These are phyloP conservation scores for Kodamaea nitidulidarum DNA, from an alignment of 805 yeast species.

Conservation along the genomic window DNA sequence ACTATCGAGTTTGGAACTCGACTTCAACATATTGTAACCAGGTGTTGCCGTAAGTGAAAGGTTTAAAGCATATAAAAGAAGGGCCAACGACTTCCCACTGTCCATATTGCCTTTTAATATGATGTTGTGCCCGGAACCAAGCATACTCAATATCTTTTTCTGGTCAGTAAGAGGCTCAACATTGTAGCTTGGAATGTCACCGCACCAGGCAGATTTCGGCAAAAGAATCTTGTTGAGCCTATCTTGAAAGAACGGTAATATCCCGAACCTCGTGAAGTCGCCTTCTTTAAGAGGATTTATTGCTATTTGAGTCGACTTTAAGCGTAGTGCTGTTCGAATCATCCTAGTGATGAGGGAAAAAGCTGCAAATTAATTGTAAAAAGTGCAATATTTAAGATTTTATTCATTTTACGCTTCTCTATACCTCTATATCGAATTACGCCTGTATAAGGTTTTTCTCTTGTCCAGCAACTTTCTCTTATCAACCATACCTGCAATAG, in stretches of 20 bases:
- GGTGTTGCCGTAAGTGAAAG: conserved; percentile 18
- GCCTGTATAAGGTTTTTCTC: neutral
- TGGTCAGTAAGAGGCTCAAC: conserved; percentile 20
- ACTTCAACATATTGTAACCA: conserved; percentile 12
- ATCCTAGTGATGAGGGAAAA: neutral
- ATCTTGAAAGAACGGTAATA: conserved; percentile 23
- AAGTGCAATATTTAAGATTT: no score
- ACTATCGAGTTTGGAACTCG: conserved; percentile 13
- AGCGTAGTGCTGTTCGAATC: neutral
- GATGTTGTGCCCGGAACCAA: conserved; percentile 16
- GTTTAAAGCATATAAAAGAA: conserved; percentile 18
- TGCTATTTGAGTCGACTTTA: neutral
- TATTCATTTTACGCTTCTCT: neutral
- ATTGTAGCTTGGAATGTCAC: conserved; percentile 12
- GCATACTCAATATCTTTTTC: conserved; percentile 15
- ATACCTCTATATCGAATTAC: neutral
- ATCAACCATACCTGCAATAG: conserved; percentile 49
- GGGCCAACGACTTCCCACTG: conserved; percentile 21
- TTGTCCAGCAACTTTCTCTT: conserved; percentile 11
- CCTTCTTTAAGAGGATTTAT: conserved; percentile 2
- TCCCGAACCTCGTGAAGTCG: conserved; percentile 19
- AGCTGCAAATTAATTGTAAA: neutral
- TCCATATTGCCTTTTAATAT: conserved; percentile 13
- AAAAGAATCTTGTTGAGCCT: conserved; percentile 14
- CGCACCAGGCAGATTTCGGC: conserved; percentile 1